phyloP scores from a whole-genome alignment of 2,329 filamentous ascomycete genomes.

The Diaporthe eres region DNA sequence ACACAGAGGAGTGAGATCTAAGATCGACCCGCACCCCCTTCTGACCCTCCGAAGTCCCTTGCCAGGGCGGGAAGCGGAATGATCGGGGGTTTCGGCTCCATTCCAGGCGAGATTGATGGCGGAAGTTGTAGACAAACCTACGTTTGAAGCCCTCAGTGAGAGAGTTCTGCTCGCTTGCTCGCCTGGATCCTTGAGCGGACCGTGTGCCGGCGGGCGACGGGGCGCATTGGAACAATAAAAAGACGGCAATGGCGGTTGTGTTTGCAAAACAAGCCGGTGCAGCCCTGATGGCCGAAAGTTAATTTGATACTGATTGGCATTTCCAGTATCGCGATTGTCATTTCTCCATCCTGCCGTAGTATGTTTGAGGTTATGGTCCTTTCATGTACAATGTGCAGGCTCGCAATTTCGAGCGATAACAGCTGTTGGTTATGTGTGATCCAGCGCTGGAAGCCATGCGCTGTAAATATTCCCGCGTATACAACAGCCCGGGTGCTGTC shows the following conservation, averaged over 20 bases:
- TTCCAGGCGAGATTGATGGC: constrained; percentile 35
- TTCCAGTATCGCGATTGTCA: constrained; percentile 28
- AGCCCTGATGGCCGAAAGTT: constrained; percentile 27
- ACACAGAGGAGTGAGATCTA: constrained; percentile 19
- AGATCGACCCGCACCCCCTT: constrained; percentile 32
- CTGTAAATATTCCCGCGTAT: not conserved
- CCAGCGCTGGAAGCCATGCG: constrained; percentile 15
- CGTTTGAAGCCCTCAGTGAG: not conserved
- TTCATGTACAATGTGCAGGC: constrained; percentile 25
- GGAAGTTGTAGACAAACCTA: constrained; percentile 8
- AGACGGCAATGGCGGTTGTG: constrained; percentile 33
- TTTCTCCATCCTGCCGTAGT: constrained; percentile 27
- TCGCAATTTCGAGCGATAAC: constrained; percentile 32
- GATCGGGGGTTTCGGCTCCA: constrained; percentile 27
- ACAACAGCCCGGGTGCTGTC: constrained; percentile 1
- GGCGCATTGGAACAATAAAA: constrained; percentile 11
- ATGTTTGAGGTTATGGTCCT: constrained; percentile 31
- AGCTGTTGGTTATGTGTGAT: constrained; percentile 15
- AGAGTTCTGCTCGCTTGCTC: not conserved
- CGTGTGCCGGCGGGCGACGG: constrained; percentile 11
- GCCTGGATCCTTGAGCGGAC: constrained; percentile 20
- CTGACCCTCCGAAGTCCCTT: constrained; percentile 6
- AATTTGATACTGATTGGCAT: constrained; percentile 32
- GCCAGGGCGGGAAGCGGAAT: constrained; percentile 31
- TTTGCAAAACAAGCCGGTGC: constrained; percentile 11